Evolutionary conservation across 805 yeast genomes (phyloP).

Genomic region (Yarrowia sp.): DNA sequence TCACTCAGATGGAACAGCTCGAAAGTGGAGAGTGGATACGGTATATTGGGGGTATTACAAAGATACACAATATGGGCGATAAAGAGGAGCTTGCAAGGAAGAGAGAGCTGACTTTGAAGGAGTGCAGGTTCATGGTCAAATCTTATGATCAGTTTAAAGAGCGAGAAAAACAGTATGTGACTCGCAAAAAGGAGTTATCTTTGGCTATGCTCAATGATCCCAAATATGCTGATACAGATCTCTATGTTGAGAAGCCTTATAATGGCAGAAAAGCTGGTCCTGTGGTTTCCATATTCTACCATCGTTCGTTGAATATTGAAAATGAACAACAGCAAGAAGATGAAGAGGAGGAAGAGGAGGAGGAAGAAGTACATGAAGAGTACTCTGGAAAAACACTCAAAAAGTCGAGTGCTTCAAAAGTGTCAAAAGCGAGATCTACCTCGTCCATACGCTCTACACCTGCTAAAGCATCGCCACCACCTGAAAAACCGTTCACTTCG

Average conservation of each 20-base stretch:
- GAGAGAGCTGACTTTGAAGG: conserved; percentile 51
- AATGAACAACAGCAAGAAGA: background rate
- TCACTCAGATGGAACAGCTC: conserved; percentile 46
- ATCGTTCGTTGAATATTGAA: background rate
- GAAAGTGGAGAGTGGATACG: conserved; percentile 49
- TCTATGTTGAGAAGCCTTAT: conserved; percentile 7
- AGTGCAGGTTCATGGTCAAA: conserved; percentile 32
- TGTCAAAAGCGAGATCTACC: background rate
- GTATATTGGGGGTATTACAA: conserved; percentile 49
- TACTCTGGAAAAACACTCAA: background rate
- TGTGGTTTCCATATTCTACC: background rate
- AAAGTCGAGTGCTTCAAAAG: background rate
- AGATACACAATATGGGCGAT: conserved; percentile 50
- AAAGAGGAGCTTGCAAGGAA: conserved; percentile 52
- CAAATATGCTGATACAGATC: background rate
- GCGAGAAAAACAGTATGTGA: conserved; percentile 1
- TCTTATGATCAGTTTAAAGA: conserved; percentile 7
- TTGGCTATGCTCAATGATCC: conserved; percentile 9
- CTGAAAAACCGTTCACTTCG: background rate
- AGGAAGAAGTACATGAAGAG: conserved; percentile 2
- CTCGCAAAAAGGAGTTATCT: background rate
- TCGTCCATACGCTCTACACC: background rate
- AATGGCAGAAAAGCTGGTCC: background rate
- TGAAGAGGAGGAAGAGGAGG: conserved; percentile 5
- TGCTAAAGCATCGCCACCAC: background rate